These are phyloP conservation scores for Calonectria multiphialidica DNA, from an alignment of 2,329 filamentous ascomycete species.

Conservation along the genomic window DNA sequence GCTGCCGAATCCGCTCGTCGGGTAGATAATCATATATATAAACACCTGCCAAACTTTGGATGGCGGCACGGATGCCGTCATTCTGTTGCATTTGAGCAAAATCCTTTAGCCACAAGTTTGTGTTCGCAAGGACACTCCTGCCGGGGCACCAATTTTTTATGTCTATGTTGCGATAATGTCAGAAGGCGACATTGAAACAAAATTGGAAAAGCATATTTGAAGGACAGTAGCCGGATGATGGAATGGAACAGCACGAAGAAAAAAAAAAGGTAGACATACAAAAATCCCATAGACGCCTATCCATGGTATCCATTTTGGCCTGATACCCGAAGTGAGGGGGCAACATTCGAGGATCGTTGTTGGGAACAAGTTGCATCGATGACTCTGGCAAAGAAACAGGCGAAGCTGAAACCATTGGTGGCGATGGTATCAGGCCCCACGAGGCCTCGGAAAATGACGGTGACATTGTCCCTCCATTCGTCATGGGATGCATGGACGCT, in stretches of 20 bases:
- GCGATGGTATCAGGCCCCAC: constrained; percentile 27
- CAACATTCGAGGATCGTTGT: constrained; percentile 38
- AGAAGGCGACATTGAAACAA: background rate
- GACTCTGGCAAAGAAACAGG: constrained; percentile 24
- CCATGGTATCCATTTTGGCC: constrained; percentile 49
- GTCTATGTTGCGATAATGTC: constrained; percentile 42
- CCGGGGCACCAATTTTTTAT: constrained; percentile 56
- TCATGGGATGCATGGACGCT: constrained; percentile 9
- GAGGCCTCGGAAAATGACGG: constrained; percentile 21
- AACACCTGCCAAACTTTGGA: constrained; percentile 55
- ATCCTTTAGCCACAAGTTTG: constrained; percentile 55
- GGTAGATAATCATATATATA: constrained; percentile 57
- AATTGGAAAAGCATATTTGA: background rate
- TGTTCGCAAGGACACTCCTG: constrained; percentile 51
- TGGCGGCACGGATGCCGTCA: constrained; percentile 50
- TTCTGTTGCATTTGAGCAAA: constrained; percentile 54
- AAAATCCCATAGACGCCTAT: constrained; percentile 50
- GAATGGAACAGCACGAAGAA: background rate
- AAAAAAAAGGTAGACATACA: constrained; percentile 44
- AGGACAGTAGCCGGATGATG: background rate
- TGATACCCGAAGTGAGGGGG: constrained; percentile 48
- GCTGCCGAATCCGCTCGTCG: constrained; percentile 44
- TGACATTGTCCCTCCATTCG: constrained; percentile 11
- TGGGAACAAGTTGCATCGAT: constrained; percentile 14
- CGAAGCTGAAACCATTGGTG: constrained; percentile 11